A percentile compares a stretch with the other conserved stretches of the same genome.
These are phyloP conservation scores for Diplodia corticola DNA, from an alignment of 2,329 filamentous ascomycete species.

Conservation along the genomic window DNA sequence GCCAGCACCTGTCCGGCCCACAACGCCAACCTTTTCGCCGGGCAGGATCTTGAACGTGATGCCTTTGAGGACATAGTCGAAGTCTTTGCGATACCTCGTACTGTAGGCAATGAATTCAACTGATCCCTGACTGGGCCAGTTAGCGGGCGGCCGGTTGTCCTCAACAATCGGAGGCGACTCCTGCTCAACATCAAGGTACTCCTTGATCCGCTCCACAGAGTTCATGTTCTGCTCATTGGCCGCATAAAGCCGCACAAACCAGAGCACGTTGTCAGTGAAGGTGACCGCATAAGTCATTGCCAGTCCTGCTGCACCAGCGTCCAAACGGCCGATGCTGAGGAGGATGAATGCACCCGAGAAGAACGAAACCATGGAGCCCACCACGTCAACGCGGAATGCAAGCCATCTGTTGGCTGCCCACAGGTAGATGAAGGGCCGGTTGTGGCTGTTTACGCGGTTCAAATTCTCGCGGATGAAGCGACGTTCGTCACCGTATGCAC, in stretches of 20 bases:
- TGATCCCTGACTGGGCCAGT: slow-evolving; percentile 83
- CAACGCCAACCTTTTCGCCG: slow-evolving; percentile 91
- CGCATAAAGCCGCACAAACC: slow-evolving; percentile 92
- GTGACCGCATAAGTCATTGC: slow-evolving; percentile 94
- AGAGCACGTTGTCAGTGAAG: slow-evolving; percentile 95
- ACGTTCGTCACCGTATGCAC: slow-evolving; percentile 91
- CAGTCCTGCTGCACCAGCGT: slow-evolving; percentile 88
- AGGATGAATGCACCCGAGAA: slow-evolving; percentile 92
- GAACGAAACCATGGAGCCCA: slow-evolving; percentile 90
- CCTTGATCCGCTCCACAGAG: slow-evolving; percentile 94
- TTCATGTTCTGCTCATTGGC: slow-evolving; percentile 99
- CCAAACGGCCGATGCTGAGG: slow-evolving; percentile 75
- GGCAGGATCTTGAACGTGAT: slow-evolving; percentile 84
- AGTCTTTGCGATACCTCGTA: slow-evolving; percentile 82
- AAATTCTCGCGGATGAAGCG: slow-evolving; percentile 94
- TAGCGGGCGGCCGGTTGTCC: slow-evolving; percentile 70
- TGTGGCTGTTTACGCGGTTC: slow-evolving; percentile 81
- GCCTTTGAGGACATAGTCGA: slow-evolving; percentile 81
- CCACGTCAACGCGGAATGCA: slow-evolving; percentile 83
- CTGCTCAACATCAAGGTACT: slow-evolving; percentile 95
- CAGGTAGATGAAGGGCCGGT: slow-evolving; percentile 90
- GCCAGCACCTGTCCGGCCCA: slow-evolving; percentile 90
- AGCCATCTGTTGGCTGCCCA: slow-evolving; percentile 99
- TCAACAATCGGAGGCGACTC: slow-evolving; percentile 79
- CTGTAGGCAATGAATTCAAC: slow-evolving; percentile 81